Conservation (phyloP, 1,139 yeast genomes). For the Pneumocystis oryctolagi region DNA sequence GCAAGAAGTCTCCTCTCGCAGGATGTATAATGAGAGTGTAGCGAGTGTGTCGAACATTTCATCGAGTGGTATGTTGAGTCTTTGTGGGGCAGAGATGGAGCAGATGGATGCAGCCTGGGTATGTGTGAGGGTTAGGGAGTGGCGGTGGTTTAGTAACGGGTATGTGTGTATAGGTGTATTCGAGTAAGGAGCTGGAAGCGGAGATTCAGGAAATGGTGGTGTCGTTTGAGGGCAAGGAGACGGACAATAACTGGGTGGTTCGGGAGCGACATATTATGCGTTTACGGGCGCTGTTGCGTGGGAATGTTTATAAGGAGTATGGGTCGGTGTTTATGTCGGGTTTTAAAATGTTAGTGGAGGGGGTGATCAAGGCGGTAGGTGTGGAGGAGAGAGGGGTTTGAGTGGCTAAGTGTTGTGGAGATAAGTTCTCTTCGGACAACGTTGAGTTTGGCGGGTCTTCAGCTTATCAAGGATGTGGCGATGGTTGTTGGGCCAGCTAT, state of each 20-base stretch:
- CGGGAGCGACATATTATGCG: slow-evolving; percentile 51
- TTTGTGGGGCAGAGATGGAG: slow-evolving; percentile 24
- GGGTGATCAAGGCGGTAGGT: slow-evolving; percentile 48
- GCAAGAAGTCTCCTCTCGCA: slow-evolving; percentile 3
- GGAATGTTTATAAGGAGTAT: slow-evolving; percentile 34
- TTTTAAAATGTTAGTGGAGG: slow-evolving; percentile 38
- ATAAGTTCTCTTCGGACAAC: slow-evolving; percentile 64
- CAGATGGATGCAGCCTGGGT: slow-evolving; percentile 15
- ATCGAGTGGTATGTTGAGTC: slow-evolving; percentile 7
- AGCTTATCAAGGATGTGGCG: slow-evolving; percentile 59
- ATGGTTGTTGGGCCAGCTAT: slow-evolving; percentile 34
- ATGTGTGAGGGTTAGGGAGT: too few relatives aligned
- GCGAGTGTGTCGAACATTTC: slow-evolving; percentile 4
- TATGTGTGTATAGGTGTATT: slow-evolving; percentile 17
- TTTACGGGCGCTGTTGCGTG: slow-evolving; percentile 47
- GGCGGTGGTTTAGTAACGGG: too few relatives aligned
- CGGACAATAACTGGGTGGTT: slow-evolving; percentile 71
- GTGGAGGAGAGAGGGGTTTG: background rate
- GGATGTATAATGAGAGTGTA: slow-evolving; percentile 5
- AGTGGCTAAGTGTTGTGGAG: background rate
- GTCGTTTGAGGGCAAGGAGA: slow-evolving; percentile 61
- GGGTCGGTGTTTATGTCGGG: slow-evolving; percentile 32
- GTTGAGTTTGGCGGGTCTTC: slow-evolving; percentile 60
- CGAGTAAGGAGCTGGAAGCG: slow-evolving; percentile 26
- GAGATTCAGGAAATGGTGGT: slow-evolving; percentile 28